Evolutionary conservation across 495 filamentous ascomycete genomes (phyloP), one percentile per base, ranked within the genome.

Genomic region (Penicillium coprophilum): DNA sequence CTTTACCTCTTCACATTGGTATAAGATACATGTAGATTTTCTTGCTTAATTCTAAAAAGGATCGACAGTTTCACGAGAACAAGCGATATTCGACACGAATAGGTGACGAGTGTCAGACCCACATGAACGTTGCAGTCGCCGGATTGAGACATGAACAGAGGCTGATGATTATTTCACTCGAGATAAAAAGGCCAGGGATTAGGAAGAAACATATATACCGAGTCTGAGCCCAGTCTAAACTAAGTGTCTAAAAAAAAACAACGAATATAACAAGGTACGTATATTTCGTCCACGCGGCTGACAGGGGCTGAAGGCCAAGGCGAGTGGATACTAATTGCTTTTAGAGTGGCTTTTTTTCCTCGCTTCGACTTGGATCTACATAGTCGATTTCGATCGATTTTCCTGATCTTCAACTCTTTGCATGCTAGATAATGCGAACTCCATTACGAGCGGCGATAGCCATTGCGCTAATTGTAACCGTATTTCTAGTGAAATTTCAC

Each of bases 401-500:
- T 44, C 19, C 17, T 34, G 8, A 13, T 34, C 31, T 24, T 31
- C 3, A n/a, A n/a, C 15, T 21, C n/a, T 23, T 31, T 17, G 23
- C 4, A 41, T 38, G 28, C 43, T 55, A 46, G 57, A 58, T 27
- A 34, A 67, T 67, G 64, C 49, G 53, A 41, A 32, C 54, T 34
- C 41, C 56, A 38, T 44, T 53, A 46, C 64, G 64, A 39, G 53
- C 56, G 17, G 47, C 48, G n/a, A 48, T 64, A 34, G 43, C 56
- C 46, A 31, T 58, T 41, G 43, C 30, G 19, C 46, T 68, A 48
- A 50, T 66, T 10, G 9, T 52, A 24, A 46, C 58, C 2, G 3
- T 68, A 21, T 56, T 68, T 15, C 43, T 64, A 34, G 52, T 62
- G 31, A 68, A 64, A 45, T 43, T 28, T n/a, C 63, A 68, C 50